Evolutionary conservation across 1,284 basidiomycete species (phyloP), one percentile per base, ranked within the genome.

Genomic region (Amylostereum chailletii): DNA sequence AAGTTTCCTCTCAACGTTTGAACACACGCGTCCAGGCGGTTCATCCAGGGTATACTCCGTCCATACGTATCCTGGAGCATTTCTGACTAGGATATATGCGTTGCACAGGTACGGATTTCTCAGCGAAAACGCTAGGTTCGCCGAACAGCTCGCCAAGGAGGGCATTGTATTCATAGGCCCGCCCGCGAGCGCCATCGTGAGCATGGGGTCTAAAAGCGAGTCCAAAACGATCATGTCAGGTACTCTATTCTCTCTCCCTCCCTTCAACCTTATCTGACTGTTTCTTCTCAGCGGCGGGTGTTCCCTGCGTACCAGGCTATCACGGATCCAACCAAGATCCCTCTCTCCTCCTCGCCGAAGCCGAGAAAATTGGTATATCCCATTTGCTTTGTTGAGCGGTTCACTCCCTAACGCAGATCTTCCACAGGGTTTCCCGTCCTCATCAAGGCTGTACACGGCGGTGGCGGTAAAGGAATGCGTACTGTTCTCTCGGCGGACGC

Each of bases 381-480:
- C n/a, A n/a, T n/a, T n/a, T n/a, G n/a, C n/a, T n/a, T n/a, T n/a
- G n/a, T n/a, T n/a, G n/a, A n/a, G n/a, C n/a, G n/a, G n/a, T n/a
- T n/a, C n/a, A n/a, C n/a, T n/a, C n/a, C n/a, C n/a, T n/a, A n/a
- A n/a, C n/a, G n/a, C n/a, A n/a, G n/a, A n/a, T n/a, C n/a, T n/a
- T 33, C 11, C 34, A 5, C 45, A 84, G 83, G 82, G 11, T 97
- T 94, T 69, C 95, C 94, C 8, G 89, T 94, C 29, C 75, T 94
- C 53, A 95, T 96, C 71, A 96, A 96, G 65, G 94, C 94, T 30
- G 89, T 94, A 42, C 91, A 96, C 66, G 95, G 95, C 31, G 95
- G 94, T 48, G 94, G 95, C 51, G 94, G 95, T 11, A 93, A 96
- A 63, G 95, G 95, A 54, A 97, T 98, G 95, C 86, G 94, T 53